A percentile compares a stretch with the other conserved stretches of the same genome.
Conservation (phyloP, 345 rosid species). For the Pugionium dolabratum region DNA sequence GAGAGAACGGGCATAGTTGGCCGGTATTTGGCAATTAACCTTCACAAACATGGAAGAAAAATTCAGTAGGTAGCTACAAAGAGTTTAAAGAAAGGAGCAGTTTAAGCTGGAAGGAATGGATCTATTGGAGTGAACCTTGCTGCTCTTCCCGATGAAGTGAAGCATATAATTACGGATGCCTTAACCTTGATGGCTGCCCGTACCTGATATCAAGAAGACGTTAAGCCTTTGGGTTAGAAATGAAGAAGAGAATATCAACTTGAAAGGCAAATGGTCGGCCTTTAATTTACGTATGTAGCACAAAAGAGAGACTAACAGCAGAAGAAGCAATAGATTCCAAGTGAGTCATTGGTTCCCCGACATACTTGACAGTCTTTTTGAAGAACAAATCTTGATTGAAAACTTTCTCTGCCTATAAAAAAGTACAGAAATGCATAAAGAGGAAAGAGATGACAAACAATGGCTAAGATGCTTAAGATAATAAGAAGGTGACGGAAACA, state of each 20-base stretch:
- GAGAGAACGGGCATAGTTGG: constrained; percentile 97
- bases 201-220: constrained; percentile 49
- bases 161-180: constrained; percentile 62
- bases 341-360: constrained; percentile 96
- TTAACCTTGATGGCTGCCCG: constrained; percentile 72
- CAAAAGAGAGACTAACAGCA: constrained; percentile 56
- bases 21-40: constrained; percentile 93
- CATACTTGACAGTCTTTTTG: constrained; percentile 90
- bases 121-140: constrained; percentile 56
- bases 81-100: not conserved
- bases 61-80: not conserved
- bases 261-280: not conserved
- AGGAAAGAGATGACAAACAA: constrained; percentile 14
- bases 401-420: constrained; percentile 85
- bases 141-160: constrained; percentile 95
- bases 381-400: constrained; percentile 91
- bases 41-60: constrained; percentile 39
- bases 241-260: not conserved
- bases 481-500: not conserved
- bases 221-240: not conserved
- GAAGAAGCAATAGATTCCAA: constrained; percentile 97
- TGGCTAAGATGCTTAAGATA: constrained; percentile 1
- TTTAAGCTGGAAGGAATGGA: not conserved
- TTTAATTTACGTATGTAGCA: not conserved
- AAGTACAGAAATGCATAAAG: constrained; percentile 14